Conservation (phyloP, 169 alveolate genomes). For the Theileria orientalis region DNA sequence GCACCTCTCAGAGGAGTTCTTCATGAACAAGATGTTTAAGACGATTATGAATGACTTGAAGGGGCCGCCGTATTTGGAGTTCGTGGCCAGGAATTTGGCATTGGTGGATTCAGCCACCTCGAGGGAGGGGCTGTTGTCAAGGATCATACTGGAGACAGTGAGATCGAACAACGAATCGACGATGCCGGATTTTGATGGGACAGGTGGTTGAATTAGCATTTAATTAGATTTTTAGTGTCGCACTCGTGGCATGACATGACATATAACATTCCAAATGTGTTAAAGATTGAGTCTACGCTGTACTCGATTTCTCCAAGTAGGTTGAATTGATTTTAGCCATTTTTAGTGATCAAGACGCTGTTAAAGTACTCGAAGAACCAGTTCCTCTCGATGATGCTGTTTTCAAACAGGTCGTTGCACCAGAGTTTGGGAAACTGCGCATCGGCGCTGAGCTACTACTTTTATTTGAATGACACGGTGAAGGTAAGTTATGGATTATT, state of each 20-base stretch:
- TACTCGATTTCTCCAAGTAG: conserved; percentile 23
- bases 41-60: neutral
- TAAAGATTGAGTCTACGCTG: conserved; percentile 16
- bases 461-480: neutral
- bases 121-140: conserved; percentile 34
- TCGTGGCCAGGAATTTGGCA: neutral
- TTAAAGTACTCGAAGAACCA: conserved; percentile 26
- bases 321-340: neutral
- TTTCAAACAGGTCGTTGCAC: conserved; percentile 30
- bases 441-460: conserved; percentile 36
- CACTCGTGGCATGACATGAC: neutral
- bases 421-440: conserved; percentile 13
- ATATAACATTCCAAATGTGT: conserved; percentile 12
- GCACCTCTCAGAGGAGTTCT: conserved; percentile 43
- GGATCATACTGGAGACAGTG: conserved; percentile 13
- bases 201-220: neutral
- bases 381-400: neutral
- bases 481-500: neutral
- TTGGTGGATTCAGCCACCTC: neutral
- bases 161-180: neutral
- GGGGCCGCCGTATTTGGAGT: neutral
- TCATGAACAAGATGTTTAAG: conserved; percentile 17
- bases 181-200: neutral
- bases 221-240: neutral
- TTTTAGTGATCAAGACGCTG: conserved; percentile 12